phyloP scores from a whole-genome alignment of 2,329 filamentous ascomycete species.

The Didymella lethalis region DNA sequence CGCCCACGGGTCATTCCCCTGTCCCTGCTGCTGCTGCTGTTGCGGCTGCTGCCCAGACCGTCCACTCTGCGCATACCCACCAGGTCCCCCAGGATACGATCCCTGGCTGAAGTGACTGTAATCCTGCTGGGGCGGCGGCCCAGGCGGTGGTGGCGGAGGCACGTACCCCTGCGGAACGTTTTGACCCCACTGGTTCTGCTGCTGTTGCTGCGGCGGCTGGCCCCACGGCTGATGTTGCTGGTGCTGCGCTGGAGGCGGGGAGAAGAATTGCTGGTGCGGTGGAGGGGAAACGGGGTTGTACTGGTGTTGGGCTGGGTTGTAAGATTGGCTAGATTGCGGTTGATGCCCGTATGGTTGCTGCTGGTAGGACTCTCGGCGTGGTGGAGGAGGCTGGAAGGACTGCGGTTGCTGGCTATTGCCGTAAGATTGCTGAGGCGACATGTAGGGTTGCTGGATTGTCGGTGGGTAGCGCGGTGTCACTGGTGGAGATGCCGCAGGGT shows the following conservation, averaged over 20 bases:
- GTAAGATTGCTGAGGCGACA: conserved; percentile 44
- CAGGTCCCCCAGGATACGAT: conserved; percentile 60
- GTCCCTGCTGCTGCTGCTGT: conserved; percentile 45
- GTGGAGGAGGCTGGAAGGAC: conserved; percentile 41
- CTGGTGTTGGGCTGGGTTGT: conserved; percentile 55
- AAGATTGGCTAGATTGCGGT: conserved; percentile 42
- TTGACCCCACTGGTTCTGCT: conserved; percentile 53
- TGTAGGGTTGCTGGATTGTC: conserved; percentile 42
- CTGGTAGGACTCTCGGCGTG: conserved; percentile 47
- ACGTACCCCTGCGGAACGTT: conserved; percentile 69
- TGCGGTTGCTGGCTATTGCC: conserved; percentile 31
- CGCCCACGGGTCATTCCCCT: conserved; percentile 69
- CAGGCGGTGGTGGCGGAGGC: conserved; percentile 71
- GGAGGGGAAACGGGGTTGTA: conserved; percentile 60
- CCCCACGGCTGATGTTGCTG: conserved; percentile 63
- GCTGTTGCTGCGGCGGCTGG: conserved; percentile 58
- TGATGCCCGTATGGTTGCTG: conserved; percentile 32
- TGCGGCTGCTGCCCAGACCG: conserved; percentile 38
- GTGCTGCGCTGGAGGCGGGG: conserved; percentile 54
- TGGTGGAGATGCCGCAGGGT: conserved; percentile 57
- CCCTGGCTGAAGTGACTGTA: conserved; percentile 60
- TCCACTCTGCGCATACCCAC: conserved; percentile 46
- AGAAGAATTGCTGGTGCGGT: conserved; percentile 65
- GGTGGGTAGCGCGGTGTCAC: conserved; percentile 57
- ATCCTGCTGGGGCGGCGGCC: conserved; percentile 63